Percentiles rank a stretch among this genome's conserved stretches.
phyloP scores from a whole-genome alignment of 1,284 basidiomycete genomes.

The Tilletia walkeri region DNA sequence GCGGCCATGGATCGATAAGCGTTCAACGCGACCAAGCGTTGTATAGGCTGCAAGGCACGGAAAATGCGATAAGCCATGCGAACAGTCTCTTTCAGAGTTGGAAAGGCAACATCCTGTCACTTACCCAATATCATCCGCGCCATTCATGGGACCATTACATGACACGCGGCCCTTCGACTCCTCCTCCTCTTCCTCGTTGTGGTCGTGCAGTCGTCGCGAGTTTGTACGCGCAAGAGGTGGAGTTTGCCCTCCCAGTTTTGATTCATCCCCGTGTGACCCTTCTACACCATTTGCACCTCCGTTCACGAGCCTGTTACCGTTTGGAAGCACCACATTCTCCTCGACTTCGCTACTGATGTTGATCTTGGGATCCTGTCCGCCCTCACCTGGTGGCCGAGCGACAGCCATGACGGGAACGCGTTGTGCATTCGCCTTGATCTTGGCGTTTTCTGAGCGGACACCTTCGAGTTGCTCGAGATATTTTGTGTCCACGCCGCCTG shows the following conservation, averaged over 20 bases:
- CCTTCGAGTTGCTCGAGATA: conserved; percentile 78
- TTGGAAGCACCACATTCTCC: neutral
- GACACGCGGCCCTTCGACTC: conserved; percentile 34
- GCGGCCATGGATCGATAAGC: neutral
- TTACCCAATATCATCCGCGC: conserved; percentile 45
- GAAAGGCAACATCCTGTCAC: neutral
- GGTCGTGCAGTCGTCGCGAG: conserved; percentile 4
- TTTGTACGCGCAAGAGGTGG: neutral
- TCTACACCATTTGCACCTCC: neutral
- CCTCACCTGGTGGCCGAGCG: conserved; percentile 22
- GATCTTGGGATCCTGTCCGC: conserved; percentile 38
- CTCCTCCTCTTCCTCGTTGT: conserved; percentile 26
- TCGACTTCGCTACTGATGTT: conserved; percentile 21
- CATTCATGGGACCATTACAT: conserved; percentile 53
- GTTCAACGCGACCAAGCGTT: conserved; percentile 43
- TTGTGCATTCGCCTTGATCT: conserved; percentile 57
- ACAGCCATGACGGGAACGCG: conserved; percentile 31
- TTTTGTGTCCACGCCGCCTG: conserved; percentile 84
- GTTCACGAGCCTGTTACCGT: conserved; percentile 13
- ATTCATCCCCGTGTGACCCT: neutral
- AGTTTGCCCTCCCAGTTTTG: neutral
- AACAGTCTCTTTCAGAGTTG: neutral
- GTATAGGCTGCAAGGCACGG: conserved; percentile 29
- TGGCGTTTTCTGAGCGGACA: conserved; percentile 79
- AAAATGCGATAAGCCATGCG: neutral